phyloP scores from a whole-genome alignment of 78 protist species.

The Chrysochromulina parva region DNA sequence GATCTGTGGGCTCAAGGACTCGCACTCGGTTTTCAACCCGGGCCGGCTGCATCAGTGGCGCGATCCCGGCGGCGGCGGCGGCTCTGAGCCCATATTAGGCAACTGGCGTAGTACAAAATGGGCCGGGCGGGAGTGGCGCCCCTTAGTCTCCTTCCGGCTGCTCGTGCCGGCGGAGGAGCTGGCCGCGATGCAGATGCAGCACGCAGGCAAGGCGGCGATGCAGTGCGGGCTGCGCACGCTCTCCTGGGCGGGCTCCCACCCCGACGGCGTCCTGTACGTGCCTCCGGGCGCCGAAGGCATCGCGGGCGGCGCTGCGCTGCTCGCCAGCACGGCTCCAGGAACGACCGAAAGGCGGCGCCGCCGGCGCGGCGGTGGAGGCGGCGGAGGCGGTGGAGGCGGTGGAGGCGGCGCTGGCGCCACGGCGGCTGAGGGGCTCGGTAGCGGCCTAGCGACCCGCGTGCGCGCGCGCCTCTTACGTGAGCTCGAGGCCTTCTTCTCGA shows the following conservation, averaged over 20 bases:
- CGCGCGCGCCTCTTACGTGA: too few relatives aligned
- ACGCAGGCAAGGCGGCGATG: background rate
- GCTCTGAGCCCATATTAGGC: background rate
- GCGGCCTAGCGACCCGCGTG: too few relatives aligned
- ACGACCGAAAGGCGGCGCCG: too few relatives aligned
- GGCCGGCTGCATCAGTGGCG: background rate
- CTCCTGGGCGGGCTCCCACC: background rate
- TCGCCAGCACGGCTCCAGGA: too few relatives aligned
- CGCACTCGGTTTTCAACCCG: background rate
- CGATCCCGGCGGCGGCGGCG: background rate
- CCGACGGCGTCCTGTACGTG: background rate
- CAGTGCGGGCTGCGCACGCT: background rate
- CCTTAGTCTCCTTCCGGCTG: background rate
- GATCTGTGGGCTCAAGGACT: background rate
- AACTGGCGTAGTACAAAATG: background rate
- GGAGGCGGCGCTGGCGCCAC: too few relatives aligned
- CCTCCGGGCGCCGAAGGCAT: background rate
- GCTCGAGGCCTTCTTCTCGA: too few relatives aligned
- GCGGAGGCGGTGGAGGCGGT: too few relatives aligned
- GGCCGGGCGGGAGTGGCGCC: conserved; percentile 11
- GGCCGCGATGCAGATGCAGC: background rate
- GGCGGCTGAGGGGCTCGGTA: too few relatives aligned
- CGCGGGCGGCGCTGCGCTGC: background rate
- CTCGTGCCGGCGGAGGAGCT: too few relatives aligned
- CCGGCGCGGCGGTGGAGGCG: too few relatives aligned